Evolutionary conservation across 2,329 filamentous ascomycete species (phyloP).

Genomic region (Nakataea oryzae): DNA sequence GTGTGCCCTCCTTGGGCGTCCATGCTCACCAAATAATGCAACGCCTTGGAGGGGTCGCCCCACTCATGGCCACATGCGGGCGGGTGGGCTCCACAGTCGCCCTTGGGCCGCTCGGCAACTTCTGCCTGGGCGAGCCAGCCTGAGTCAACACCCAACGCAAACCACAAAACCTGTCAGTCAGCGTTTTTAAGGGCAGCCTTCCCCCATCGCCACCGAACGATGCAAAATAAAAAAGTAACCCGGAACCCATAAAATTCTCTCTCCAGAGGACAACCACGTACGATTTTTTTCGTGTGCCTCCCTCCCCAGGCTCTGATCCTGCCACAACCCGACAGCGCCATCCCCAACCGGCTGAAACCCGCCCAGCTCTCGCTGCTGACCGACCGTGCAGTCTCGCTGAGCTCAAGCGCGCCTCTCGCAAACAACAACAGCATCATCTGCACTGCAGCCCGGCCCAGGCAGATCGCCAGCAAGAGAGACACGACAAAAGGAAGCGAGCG

Average conservation of each 20-base stretch:
- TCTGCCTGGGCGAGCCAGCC: not conserved
- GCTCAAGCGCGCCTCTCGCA: not conserved
- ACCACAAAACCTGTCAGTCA: not conserved
- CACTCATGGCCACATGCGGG: not conserved
- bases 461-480: not conserved
- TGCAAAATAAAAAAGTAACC: not conserved
- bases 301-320: not conserved
- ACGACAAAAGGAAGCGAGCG: not conserved
- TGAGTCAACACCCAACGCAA: not conserved
- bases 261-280: not conserved
- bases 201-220: not conserved
- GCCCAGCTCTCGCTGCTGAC: not conserved
- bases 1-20: not conserved
- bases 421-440: not conserved
- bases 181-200: not conserved
- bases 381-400: not conserved
- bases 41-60: not conserved
- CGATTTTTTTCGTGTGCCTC: not conserved
- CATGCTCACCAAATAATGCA: not conserved
- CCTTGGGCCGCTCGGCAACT: not conserved
- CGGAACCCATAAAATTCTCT: not conserved
- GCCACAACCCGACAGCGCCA: not conserved
- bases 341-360: not conserved
- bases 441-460: not conserved
- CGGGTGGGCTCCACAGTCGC: not conserved